These are phyloP conservation scores for Lichtheimia ornata DNA, from an alignment of 371 early-diverging fungal species.

Conservation along the genomic window DNA sequence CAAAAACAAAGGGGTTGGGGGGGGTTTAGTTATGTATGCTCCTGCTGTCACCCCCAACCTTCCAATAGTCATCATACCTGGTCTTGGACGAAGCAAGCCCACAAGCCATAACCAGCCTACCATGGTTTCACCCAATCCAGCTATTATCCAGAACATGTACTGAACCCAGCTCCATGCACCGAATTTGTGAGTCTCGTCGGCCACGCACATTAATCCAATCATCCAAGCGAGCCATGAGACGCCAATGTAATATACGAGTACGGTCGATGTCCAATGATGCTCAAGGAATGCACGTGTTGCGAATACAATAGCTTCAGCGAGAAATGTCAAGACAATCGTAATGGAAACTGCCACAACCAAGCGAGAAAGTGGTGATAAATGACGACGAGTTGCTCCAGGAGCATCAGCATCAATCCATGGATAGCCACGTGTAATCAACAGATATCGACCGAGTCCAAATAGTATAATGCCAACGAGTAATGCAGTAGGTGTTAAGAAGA, in stretches of 20 bases:
- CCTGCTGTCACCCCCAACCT: too few relatives aligned
- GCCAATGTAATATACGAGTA: conserved; percentile 37
- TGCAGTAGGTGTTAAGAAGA: conserved; percentile 26
- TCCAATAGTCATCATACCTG: conserved; percentile 27
- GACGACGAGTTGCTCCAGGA: conserved; percentile 7
- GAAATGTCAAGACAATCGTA: conserved; percentile 22
- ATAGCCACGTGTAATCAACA: conserved; percentile 14
- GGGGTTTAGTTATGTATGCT: too few relatives aligned
- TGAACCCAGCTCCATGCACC: conserved; percentile 50
- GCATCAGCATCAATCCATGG: conserved; percentile 10
- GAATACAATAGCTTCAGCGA: conserved; percentile 35
- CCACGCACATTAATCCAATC: conserved; percentile 22
- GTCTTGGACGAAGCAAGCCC: conserved; percentile 30
- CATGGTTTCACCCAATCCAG: conserved; percentile 32
- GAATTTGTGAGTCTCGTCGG: conserved; percentile 39
- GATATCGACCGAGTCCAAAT: conserved; percentile 32
- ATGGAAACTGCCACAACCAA: conserved; percentile 25
- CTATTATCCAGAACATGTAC: conserved; percentile 40
- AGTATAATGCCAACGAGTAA: conserved; percentile 26
- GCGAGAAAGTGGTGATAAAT: conserved; percentile 28
- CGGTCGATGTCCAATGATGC: conserved; percentile 24
- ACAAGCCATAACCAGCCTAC: conserved; percentile 45
- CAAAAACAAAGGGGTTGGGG: too few relatives aligned
- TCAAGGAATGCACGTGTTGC: conserved; percentile 32
- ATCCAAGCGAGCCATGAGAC: conserved; percentile 43